Conservation (phyloP, 1,284 basidiomycete genomes). For the Cutaneotrichosporon mucoides region DNA sequence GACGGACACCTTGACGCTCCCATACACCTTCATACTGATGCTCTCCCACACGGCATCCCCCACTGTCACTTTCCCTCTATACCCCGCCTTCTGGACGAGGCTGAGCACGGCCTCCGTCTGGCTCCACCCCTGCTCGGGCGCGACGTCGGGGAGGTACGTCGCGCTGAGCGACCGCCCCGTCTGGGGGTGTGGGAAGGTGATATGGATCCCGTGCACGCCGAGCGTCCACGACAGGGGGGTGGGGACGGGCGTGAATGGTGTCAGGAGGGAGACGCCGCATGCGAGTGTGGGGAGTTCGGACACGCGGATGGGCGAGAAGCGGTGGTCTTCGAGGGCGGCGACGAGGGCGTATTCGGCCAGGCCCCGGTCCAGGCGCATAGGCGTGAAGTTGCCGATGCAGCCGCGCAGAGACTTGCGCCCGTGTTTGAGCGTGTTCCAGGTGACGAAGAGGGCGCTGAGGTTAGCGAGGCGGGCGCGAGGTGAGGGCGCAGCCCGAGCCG, state of each 20-base stretch:
- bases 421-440: constrained; percentile 69
- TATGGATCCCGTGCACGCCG: constrained; percentile 87
- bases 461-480: neutral
- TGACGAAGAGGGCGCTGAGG: constrained; percentile 85
- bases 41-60: constrained; percentile 70
- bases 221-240: constrained; percentile 89
- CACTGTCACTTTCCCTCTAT: constrained; percentile 62
- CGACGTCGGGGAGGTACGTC: constrained; percentile 92
- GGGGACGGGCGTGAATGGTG: constrained; percentile 79
- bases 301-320: constrained; percentile 63
- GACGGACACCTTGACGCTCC: constrained; percentile 68
- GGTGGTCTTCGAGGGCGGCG: constrained; percentile 53
- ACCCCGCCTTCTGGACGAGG: constrained; percentile 89
- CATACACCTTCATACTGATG: constrained; percentile 76
- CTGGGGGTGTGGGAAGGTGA: constrained; percentile 76
- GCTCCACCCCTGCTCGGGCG: constrained; percentile 88
- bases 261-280: constrained; percentile 80
- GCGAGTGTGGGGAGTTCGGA: constrained; percentile 73
- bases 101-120: constrained; percentile 82
- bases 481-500: neutral
- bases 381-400: constrained; percentile 91
- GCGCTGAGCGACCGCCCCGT: constrained; percentile 62
- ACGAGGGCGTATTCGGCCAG: constrained; percentile 84
- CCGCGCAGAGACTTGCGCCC: constrained; percentile 62
- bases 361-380: constrained; percentile 69